Evolutionary conservation across 805 yeast species (phyloP).

Genomic region (Candida manassasensis): DNA sequence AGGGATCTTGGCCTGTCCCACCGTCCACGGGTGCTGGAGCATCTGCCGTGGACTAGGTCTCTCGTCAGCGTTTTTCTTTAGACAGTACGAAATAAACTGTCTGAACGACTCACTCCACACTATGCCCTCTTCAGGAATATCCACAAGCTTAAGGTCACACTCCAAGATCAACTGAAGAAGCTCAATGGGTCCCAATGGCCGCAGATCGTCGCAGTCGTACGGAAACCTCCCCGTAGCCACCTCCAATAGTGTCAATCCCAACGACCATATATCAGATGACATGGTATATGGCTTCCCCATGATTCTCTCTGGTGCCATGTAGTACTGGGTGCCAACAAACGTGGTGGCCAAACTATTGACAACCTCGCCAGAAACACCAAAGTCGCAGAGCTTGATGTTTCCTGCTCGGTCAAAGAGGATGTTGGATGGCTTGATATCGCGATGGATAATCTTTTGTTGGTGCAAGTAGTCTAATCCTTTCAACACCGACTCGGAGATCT

Average conservation of each 20-base stretch:
- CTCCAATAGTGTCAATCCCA: conserved; percentile 77
- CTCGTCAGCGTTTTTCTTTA: conserved; percentile 71
- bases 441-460: conserved; percentile 81
- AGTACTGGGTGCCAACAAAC: conserved; percentile 94
- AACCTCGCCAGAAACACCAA: conserved; percentile 96
- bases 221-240: conserved; percentile 94
- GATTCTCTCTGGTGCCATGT: conserved; percentile 98
- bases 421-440: conserved; percentile 96
- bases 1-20: conserved; percentile 63
- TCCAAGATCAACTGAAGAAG: conserved; percentile 75
- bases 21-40: conserved; percentile 90
- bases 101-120: conserved; percentile 80
- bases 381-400: conserved; percentile 89
- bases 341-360: conserved; percentile 94
- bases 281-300: conserved; percentile 95
- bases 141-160: conserved; percentile 73
- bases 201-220: conserved; percentile 36
- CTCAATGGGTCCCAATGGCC: conserved; percentile 66
- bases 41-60: conserved; percentile 93
- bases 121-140: conserved; percentile 71
- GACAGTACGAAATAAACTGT: conserved; percentile 73
- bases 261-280: conserved; percentile 94
- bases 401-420: conserved; percentile 73
- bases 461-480: conserved; percentile 84
- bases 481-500: conserved; percentile 81